A percentile compares a stretch with the other conserved stretches of the same genome.
phyloP scores from a whole-genome alignment of 2,329 filamentous ascomycete species.

The Aspergillus pseudonomiae region DNA sequence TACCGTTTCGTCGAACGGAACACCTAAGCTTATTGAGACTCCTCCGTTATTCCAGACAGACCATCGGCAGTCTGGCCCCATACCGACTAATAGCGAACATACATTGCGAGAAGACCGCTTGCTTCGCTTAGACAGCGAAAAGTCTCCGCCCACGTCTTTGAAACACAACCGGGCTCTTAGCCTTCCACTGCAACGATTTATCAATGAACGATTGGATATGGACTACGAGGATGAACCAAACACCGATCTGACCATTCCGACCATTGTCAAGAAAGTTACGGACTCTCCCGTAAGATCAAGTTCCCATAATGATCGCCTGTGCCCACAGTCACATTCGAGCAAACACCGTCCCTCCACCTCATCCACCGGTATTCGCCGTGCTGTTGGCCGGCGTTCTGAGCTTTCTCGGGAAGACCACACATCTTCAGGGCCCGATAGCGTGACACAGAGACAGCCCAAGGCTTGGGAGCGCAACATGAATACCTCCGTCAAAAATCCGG shows the following conservation, averaged over 20 bases:
- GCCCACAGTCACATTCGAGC: conserved; percentile 17
- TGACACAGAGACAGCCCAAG: conserved; percentile 8
- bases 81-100: conserved; percentile 28
- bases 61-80: conserved; percentile 20
- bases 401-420: conserved; percentile 16
- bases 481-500: conserved; percentile 19
- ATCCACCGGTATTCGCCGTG: conserved; percentile 9
- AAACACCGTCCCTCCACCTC: conserved; percentile 14
- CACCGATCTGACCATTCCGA: conserved; percentile 14
- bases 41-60: conserved; percentile 27
- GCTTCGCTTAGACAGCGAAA: conserved; percentile 31
- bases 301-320: neutral
- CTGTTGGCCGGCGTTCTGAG: conserved; percentile 17
- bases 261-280: conserved; percentile 11
- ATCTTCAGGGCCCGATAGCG: conserved; percentile 11
- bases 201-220: conserved; percentile 40
- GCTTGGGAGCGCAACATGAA: conserved; percentile 23
- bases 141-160: conserved; percentile 25
- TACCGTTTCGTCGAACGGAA: conserved; percentile 32
- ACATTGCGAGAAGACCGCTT: conserved; percentile 36
- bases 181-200: conserved; percentile 43
- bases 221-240: conserved; percentile 25
- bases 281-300: neutral
- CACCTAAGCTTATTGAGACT: conserved; percentile 26
- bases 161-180: conserved; percentile 38